Percentiles rank a stretch among this genome's conserved stretches.
Conservation (phyloP, 2,329 filamentous ascomycete genomes). For the Calonectria multiphialidica region DNA sequence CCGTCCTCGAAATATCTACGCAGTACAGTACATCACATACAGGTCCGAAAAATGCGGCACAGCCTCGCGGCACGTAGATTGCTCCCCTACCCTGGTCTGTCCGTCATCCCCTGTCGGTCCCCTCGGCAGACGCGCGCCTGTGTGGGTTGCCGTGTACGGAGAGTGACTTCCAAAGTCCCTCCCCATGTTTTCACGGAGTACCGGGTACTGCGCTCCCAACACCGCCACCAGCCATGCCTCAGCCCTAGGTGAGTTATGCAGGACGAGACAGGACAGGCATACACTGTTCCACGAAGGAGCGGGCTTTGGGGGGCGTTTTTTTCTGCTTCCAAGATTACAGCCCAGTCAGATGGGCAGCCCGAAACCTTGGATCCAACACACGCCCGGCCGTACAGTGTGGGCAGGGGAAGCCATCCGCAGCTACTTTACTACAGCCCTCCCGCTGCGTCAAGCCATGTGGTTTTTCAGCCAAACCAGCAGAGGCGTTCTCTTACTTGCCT, state of each 20-base stretch:
- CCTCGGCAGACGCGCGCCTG: slow-evolving; percentile 4
- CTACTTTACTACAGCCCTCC: slow-evolving; percentile 31
- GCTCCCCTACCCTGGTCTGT: not conserved
- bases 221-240: slow-evolving; percentile 12
- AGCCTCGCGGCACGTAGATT: slow-evolving; percentile 25
- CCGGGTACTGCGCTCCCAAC: slow-evolving; percentile 14
- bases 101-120: not conserved
- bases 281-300: slow-evolving; percentile 13
- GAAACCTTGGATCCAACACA: not conserved
- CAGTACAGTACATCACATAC: not conserved
- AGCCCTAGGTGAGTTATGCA: slow-evolving; percentile 15
- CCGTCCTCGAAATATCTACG: slow-evolving; percentile 18
- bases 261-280: slow-evolving; percentile 3
- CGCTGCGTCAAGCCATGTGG: slow-evolving; percentile 28
- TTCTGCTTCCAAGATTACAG: slow-evolving; percentile 23
- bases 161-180: slow-evolving; percentile 17
- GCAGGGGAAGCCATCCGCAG: slow-evolving; percentile 20
- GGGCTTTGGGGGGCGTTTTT: slow-evolving; percentile 7
- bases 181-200: slow-evolving; percentile 23
- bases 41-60: slow-evolving; percentile 8
- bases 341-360: slow-evolving; percentile 18
- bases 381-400: slow-evolving; percentile 38
- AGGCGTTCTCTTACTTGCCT: slow-evolving; percentile 10
- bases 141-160: not conserved
- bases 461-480: slow-evolving; percentile 22